Base-by-base conservation (phyloP, 441 rosid species). In the Lagerstroemia fauriei region DNA sequence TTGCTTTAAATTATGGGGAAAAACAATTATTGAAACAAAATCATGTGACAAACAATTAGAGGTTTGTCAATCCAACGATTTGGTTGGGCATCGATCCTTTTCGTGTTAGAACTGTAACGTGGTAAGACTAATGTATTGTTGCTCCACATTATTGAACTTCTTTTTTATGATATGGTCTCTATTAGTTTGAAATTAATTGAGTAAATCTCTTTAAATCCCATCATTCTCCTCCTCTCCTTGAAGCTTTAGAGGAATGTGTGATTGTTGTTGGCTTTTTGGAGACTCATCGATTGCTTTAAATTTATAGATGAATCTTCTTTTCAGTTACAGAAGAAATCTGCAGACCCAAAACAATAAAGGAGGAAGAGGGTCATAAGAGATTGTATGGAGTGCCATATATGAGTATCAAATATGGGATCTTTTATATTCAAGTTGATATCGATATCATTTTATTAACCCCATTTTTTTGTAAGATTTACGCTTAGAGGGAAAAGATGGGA, bases 211-310 rank as follows among this genome's bases (percentile, higher is more conserved):
- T 27, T 63, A 63, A 63, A 63, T 6, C 25, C 25, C 63, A 63
- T n/a, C 31, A 18, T 63, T 27, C 29, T 63, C 29, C 9, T 31
- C 44, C 44, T 38, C 44, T 38, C 44, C 44, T 38, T 38, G 44
- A 38, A 2, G 44, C 44, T 38, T 63, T 63, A 25, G 69, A 27
- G n/a, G 51, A 72, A 72, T 32, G 69, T 71, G 75, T 51, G 80
- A 70, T 47, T 25, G 69, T 25, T 47, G 29, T 61, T 32, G 13
- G n/a, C 70, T 77, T 77, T 59, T n/a, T 25, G 80, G 71, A 32
- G 80, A 77, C 80, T 77, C 80, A 50, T 38, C 2, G 44, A 34
- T 59, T 76, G 70, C 68, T 38, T 59, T 59, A 41, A 41, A 38
- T 51, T 41, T 24, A 68, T 50, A 61, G 34, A 41, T 11, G 80